A percentile compares a stretch with the other conserved stretches of the same genome.
These are phyloP conservation scores for Eleusine indica DNA, from an alignment of 176 grass and related monocot genomes.

Conservation along the genomic window DNA sequence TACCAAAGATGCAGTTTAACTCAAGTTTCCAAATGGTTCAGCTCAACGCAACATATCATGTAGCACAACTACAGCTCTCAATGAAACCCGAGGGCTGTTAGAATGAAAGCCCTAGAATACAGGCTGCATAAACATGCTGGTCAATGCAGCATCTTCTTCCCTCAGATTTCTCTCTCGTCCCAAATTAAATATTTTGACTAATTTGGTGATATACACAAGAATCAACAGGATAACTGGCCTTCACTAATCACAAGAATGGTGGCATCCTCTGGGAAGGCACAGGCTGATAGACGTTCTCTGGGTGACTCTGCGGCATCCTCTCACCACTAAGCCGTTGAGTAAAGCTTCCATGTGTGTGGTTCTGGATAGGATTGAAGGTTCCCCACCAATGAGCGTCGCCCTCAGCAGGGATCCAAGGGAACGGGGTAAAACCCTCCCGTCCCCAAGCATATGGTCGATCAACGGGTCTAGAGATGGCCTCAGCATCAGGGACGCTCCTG, in stretches of 20 bases:
- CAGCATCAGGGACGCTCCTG: constrained; percentile 55
- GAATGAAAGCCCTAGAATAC: constrained; percentile 4
- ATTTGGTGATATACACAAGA: constrained; percentile 45
- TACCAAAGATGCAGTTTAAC: constrained; percentile 24
- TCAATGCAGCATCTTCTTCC: background rate
- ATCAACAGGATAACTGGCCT: constrained; percentile 1
- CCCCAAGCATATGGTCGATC: constrained; percentile 61
- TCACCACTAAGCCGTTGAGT: constrained; percentile 52
- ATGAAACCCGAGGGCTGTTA: constrained; percentile 21
- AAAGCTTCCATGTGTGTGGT: constrained; percentile 56
- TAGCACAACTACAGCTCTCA: constrained; percentile 29
- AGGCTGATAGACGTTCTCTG: constrained; percentile 61
- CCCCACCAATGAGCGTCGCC: constrained; percentile 75
- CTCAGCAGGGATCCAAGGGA: constrained; percentile 67
- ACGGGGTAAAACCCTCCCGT: constrained; percentile 47
- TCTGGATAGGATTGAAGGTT: constrained; percentile 71
- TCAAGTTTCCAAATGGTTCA: constrained; percentile 23
- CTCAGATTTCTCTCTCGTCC: background rate
- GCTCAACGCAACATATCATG: constrained; percentile 16
- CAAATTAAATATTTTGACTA: constrained; percentile 40
- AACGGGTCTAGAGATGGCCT: constrained; percentile 49
- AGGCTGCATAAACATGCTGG: background rate
- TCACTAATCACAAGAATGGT: constrained; percentile 68
- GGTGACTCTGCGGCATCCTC: constrained; percentile 45
- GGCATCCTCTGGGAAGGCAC: constrained; percentile 60